Base-by-base conservation (phyloP, 2,329 filamentous ascomycete genomes). In the Ophiognomonia clavigignenti-juglandacearum region DNA sequence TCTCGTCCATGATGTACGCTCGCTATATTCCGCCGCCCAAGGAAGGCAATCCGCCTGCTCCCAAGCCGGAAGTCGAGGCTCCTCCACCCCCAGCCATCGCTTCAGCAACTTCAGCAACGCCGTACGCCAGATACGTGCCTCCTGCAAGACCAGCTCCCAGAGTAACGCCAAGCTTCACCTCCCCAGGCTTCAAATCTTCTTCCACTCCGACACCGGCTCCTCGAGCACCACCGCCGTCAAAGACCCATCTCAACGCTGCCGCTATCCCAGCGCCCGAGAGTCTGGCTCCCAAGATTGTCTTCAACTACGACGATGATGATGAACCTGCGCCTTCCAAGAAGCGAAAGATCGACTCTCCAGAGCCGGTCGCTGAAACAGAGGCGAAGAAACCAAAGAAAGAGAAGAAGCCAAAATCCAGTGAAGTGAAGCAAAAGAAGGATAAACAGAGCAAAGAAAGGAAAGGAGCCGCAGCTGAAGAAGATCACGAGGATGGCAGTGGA, bases 1-100 rank as follows among this genome's bases (percentile, higher is more conserved):
- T n/a, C n/a, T n/a, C n/a, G n/a, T n/a, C n/a, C 41, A 55, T 11
- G 0, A 59, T 61, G 57, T 69, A 69, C 52, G 61, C 61, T 14
- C 59, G 66, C 54, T 69, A 67, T 45, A 58, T 69, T 1, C 63
- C 64, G 19, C 62, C 64, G 6, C 50, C 62, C 1, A 66, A 65
- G 53, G 62, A 63, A 10, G 48, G 61, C 1, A 65, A 65, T 54
- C 50, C 58, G 11, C 45, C 40, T 32, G 50, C 52, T 32, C n/a
- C 36, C 13, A 38, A 53, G 36, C 41, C 48, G 24, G 18, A 45
- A 32, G n/a, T 31, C 43, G 34, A 36, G 40, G 37, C 39, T 41
- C 26, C 48, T 34, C 43, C 55, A 20, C 26, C 13, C 19, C 1
- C 31, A 42, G 23, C 55, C 43, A 53, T 51, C 54, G 16, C 55